Percentiles rank a stretch among this genome's conserved stretches.
Conservation (phyloP, 1,284 basidiomycete species). For the Sporisorium exsertum region DNA sequence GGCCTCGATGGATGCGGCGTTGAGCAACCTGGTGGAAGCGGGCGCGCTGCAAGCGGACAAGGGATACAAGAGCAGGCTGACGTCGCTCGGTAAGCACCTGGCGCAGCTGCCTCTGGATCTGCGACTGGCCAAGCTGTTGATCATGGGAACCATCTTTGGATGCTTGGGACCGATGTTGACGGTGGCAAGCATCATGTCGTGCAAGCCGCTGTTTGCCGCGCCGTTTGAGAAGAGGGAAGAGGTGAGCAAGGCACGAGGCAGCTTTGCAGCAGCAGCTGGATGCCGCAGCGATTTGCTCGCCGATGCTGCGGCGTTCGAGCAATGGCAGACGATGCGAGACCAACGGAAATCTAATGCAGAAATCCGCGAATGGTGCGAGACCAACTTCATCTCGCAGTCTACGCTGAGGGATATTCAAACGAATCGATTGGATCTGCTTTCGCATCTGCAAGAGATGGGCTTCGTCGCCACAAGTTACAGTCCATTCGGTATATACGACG, state of each 20-base stretch:
- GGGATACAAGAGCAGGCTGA: conserved; percentile 73
- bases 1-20: conserved; percentile 82
- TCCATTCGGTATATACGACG: conserved; percentile 64
- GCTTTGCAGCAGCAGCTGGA: conserved; percentile 71
- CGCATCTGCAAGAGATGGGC: conserved; percentile 79
- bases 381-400: conserved; percentile 85
- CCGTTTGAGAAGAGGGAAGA: conserved; percentile 87
- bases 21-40: conserved; percentile 80
- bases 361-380: conserved; percentile 80
- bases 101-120: conserved; percentile 86
- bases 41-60: conserved; percentile 80
- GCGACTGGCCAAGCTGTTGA: conserved; percentile 82
- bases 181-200: conserved; percentile 81
- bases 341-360: conserved; percentile 73
- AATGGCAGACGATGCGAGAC: conserved; percentile 74
- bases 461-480: conserved; percentile 73
- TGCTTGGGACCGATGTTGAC: conserved; percentile 66
- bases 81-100: conserved; percentile 85
- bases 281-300: conserved; percentile 89
- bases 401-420: conserved; percentile 84
- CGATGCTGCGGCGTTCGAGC: conserved; percentile 81
- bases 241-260: conserved; percentile 73
- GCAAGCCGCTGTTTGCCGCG: conserved; percentile 84
- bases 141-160: conserved; percentile 65
- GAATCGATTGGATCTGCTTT: conserved; percentile 82